A percentile compares a stretch with the other conserved stretches of the same genome.
These are phyloP conservation scores for Colletotrichum paranaense DNA, from an alignment of 2,329 filamentous ascomycete genomes.

Conservation along the genomic window DNA sequence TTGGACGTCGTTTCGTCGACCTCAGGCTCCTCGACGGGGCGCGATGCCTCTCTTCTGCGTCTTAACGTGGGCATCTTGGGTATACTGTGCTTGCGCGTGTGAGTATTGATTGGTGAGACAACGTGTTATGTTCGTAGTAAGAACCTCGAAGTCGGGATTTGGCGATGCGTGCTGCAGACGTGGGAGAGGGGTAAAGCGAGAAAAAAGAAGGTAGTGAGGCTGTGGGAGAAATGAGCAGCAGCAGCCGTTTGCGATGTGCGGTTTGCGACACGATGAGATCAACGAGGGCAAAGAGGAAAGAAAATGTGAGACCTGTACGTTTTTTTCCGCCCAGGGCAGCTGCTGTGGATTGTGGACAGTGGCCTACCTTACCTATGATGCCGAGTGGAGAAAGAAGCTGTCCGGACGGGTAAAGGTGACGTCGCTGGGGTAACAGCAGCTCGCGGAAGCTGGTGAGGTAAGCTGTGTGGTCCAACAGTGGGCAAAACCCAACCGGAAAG, in stretches of 20 bases:
- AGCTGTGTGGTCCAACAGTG: background rate
- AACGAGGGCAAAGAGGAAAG: constrained; percentile 1
- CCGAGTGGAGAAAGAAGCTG: constrained; percentile 29
- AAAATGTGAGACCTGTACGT: constrained; percentile 27
- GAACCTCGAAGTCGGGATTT: constrained; percentile 5
- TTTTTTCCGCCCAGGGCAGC: constrained; percentile 10
- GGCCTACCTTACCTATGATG: constrained; percentile 20
- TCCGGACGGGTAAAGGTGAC: constrained; percentile 33
- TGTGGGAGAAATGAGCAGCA: constrained; percentile 6
- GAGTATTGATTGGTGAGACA: background rate
- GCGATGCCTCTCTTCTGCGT: constrained; percentile 27
- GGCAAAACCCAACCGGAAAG: background rate
- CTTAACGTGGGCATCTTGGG: constrained; percentile 33
- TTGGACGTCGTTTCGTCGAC: constrained; percentile 29
- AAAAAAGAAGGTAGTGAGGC: constrained; percentile 1
- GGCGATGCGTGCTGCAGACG: constrained; percentile 8
- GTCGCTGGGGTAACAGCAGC: constrained; percentile 37
- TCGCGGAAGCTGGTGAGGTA: constrained; percentile 25
- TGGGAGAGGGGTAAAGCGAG: constrained; percentile 8
- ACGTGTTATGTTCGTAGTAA: background rate
- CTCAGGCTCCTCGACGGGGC: constrained; percentile 11
- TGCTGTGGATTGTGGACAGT: constrained; percentile 19
- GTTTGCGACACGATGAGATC: constrained; percentile 30
- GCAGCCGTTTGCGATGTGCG: constrained; percentile 28
- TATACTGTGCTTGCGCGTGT: background rate